Conservation (phyloP, 2,329 filamentous ascomycete genomes). For the Periconia sp. region DNA sequence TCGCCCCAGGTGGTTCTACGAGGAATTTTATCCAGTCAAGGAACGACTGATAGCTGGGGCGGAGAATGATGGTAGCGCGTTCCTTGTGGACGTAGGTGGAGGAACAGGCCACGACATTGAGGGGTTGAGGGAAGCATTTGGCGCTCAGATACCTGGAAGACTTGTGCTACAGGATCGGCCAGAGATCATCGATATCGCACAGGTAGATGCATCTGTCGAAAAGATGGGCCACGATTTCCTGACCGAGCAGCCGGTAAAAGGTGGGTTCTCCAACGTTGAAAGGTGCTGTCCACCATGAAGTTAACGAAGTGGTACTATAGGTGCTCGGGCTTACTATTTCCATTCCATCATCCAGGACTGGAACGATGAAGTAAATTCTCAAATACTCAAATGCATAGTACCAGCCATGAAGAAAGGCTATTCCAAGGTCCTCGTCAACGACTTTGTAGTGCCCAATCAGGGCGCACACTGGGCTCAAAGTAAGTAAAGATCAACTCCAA, state of each 20-base stretch:
- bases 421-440: slow-evolving; percentile 35
- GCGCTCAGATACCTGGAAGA: slow-evolving; percentile 18
- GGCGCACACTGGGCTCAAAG: slow-evolving; percentile 32
- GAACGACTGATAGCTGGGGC: slow-evolving; percentile 28
- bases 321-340: slow-evolving; percentile 33
- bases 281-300: background rate
- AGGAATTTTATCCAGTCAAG: slow-evolving; percentile 29
- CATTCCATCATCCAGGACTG: slow-evolving; percentile 40
- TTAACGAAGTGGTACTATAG: background rate
- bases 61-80: slow-evolving; percentile 8
- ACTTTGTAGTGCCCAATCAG: slow-evolving; percentile 32
- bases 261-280: slow-evolving; percentile 15
- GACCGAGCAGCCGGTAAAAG: slow-evolving; percentile 40
- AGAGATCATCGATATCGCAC: slow-evolving; percentile 28
- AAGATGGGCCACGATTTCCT: slow-evolving; percentile 44
- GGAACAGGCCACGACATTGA: slow-evolving; percentile 32
- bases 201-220: slow-evolving; percentile 28
- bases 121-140: slow-evolving; percentile 22
- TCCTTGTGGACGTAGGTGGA: slow-evolving; percentile 33
- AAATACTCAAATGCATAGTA: slow-evolving; percentile 29
- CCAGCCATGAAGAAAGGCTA: slow-evolving; percentile 36
- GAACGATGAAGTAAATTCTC: slow-evolving; percentile 25
- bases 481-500: slow-evolving; percentile 1
- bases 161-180: slow-evolving; percentile 31
- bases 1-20: slow-evolving; percentile 27